Evolutionary conservation across 2,329 filamentous ascomycete genomes (phyloP).

Genomic region (Penicillium sp.): DNA sequence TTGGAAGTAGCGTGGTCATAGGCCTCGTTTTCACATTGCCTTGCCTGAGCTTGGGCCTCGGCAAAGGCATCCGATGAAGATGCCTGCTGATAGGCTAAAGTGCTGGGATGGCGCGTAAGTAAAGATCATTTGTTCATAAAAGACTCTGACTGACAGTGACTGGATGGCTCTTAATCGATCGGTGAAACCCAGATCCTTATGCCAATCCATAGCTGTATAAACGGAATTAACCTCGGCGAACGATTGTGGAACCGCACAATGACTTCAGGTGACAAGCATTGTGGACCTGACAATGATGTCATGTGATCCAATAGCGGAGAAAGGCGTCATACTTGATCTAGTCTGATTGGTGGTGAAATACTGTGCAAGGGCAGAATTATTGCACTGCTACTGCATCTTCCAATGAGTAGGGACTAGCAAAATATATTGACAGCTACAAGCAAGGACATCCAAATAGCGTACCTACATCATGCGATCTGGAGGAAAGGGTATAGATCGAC

Average conservation of each 20-base stretch:
- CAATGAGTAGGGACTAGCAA: no score
- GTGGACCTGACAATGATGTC: background rate
- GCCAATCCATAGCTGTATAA: constrained; percentile 46
- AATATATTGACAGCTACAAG: background rate
- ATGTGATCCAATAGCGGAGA: constrained; percentile 1
- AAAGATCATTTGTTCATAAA: background rate
- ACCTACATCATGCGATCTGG: background rate
- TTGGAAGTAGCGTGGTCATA: constrained; percentile 39
- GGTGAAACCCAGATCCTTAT: constrained; percentile 54
- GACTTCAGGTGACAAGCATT: background rate
- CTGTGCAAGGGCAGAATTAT: background rate
- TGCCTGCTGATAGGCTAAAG: constrained; percentile 49
- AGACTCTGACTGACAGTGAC: constrained; percentile 53
- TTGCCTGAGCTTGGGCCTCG: constrained; percentile 60
- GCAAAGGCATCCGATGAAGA: constrained; percentile 46
- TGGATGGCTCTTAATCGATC: constrained; percentile 65
- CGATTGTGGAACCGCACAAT: background rate
- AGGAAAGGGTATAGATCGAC: background rate
- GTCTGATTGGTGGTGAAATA: background rate
- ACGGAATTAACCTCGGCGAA: background rate
- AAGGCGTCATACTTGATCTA: background rate
- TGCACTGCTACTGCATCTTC: background rate
- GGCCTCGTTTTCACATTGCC: constrained; percentile 59
- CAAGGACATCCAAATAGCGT: background rate
- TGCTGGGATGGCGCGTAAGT: constrained; percentile 37